These are phyloP conservation scores for Tinospora cordifolia DNA, from an alignment of 164 flowering plant species.

Conservation along the genomic window DNA sequence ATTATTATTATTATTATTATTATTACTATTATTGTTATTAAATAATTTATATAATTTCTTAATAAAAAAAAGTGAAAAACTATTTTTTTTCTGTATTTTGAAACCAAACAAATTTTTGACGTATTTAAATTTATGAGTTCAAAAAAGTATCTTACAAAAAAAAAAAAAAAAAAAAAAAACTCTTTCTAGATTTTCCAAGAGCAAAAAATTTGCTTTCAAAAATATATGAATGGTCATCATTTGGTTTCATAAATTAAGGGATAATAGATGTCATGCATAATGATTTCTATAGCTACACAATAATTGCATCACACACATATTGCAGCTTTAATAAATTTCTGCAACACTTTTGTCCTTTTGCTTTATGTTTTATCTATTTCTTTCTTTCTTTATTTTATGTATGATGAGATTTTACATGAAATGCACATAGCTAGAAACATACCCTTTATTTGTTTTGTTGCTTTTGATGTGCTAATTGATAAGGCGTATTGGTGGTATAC, in stretches of 20 bases:
- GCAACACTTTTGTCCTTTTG: not conserved
- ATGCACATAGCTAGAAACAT: too few relatives aligned
- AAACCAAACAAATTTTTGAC: too few relatives aligned
- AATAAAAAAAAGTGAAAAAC: too few relatives aligned
- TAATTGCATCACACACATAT: not conserved
- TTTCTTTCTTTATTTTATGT: too few relatives aligned
- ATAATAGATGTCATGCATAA: not conserved
- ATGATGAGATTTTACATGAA: too few relatives aligned
- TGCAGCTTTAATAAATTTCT: not conserved
- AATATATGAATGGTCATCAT: not conserved
- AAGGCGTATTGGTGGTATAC: not conserved
- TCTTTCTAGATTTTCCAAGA: not conserved
- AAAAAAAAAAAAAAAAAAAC: not conserved
- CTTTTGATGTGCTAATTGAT: not conserved
- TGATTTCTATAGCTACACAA: not conserved
- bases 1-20: too few relatives aligned
- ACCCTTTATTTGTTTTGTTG: not conserved
- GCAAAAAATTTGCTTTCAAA: not conserved
- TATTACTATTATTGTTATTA: too few relatives aligned
- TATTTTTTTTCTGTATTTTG: too few relatives aligned
- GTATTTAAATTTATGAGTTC: too few relatives aligned
- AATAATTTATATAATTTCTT: too few relatives aligned
- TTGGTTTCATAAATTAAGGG: not conserved
- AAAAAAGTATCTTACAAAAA: too few relatives aligned
- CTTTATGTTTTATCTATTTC: not conserved